Evolutionary conservation across 2,329 filamentous ascomycete species (phyloP).

Genomic region (Colletotrichum eleusines): DNA sequence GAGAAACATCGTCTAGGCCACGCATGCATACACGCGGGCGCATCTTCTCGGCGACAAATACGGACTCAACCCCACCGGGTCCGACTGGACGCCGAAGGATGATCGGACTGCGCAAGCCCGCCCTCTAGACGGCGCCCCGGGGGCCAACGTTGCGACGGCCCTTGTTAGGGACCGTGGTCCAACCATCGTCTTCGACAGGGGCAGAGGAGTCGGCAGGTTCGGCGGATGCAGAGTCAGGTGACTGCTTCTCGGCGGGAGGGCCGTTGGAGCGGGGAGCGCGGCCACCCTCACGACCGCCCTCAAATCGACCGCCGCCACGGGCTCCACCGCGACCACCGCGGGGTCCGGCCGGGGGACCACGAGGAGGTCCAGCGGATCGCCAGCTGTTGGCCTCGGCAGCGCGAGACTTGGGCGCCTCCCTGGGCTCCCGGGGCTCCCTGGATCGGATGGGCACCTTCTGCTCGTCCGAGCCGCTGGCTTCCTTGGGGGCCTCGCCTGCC

Average conservation of each 20-base stretch:
- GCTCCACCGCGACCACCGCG: slow-evolving; percentile 43
- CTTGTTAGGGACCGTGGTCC: slow-evolving; percentile 66
- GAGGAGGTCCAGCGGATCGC: slow-evolving; percentile 65
- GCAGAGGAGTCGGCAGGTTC: slow-evolving; percentile 46
- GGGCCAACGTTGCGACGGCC: slow-evolving; percentile 42
- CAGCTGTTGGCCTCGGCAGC: slow-evolving; percentile 71
- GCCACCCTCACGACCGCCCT: slow-evolving; percentile 49
- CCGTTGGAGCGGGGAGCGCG: slow-evolving; percentile 64
- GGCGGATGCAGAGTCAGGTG: slow-evolving; percentile 51
- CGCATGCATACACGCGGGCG: slow-evolving; percentile 33
- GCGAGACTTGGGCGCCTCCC: slow-evolving; percentile 64
- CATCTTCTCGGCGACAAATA: slow-evolving; percentile 33
- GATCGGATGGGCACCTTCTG: slow-evolving; percentile 59
- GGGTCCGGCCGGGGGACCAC: slow-evolving; percentile 58
- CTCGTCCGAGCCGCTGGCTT: slow-evolving; percentile 56
- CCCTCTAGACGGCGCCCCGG: slow-evolving; percentile 38
- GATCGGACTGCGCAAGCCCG: slow-evolving; percentile 24
- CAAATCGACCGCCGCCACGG: slow-evolving; percentile 59
- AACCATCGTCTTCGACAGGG: slow-evolving; percentile 70
- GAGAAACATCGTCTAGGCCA: slow-evolving; percentile 38
- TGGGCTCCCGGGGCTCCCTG: slow-evolving; percentile 56
- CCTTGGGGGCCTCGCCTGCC: slow-evolving; percentile 48
- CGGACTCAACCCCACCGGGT: slow-evolving; percentile 30
- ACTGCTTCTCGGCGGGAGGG: slow-evolving; percentile 52
- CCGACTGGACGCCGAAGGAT: slow-evolving; percentile 38